Base-by-base conservation (phyloP, 23 red algal genomes). In the Pyropia yezoensis region DNA sequence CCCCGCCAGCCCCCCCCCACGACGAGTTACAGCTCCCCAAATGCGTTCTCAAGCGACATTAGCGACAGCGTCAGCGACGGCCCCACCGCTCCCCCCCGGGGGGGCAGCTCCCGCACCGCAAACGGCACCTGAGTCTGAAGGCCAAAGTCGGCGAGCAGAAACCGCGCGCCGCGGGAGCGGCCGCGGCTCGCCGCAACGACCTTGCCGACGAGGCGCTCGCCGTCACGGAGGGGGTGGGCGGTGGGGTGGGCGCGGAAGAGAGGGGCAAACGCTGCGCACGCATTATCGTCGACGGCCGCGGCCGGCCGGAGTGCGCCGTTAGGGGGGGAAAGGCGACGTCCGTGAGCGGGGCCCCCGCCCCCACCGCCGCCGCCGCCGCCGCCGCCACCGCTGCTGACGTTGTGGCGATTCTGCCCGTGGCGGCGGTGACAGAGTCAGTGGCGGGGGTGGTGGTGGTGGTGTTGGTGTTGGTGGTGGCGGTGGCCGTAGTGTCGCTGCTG, bases 61-160 rank as follows among this genome's bases (percentile, higher is more conserved):
- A 96, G 61, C 9, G 83, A 79, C 71, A 85, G 78, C 26, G 77
- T 54, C 27, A 96, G 77, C 11, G 22, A 45, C 67, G 83, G 64
- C 29, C 91, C 91, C 7, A 88, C 80, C 28, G 51, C 54, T 0
- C 71, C 73, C 22, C 65, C 29, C n/a, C 80, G 68, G 1, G 68
- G 83, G 7, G 39, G 39, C 16, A 89, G 61, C 66, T 96, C 91
- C 19, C 53, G 52, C 18, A 81, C 61, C 8, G 78, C 67, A 57
- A 96, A 88, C 33, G 84, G 78, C 22, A 75, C 78, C 67, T 96
- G 83, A 34, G 54, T 52, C 27, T 96, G 89, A 30, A 96, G 67
- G 24, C 91, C 91, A 80, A 96, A 96, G 67, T 96, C 91, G 33
- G 85, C 83, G 33, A 81, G 76, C 45, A 83, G 63, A 62, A 83